Evolutionary conservation across 1,139 yeast species (phyloP).

Genomic region (Taphrina populina): DNA sequence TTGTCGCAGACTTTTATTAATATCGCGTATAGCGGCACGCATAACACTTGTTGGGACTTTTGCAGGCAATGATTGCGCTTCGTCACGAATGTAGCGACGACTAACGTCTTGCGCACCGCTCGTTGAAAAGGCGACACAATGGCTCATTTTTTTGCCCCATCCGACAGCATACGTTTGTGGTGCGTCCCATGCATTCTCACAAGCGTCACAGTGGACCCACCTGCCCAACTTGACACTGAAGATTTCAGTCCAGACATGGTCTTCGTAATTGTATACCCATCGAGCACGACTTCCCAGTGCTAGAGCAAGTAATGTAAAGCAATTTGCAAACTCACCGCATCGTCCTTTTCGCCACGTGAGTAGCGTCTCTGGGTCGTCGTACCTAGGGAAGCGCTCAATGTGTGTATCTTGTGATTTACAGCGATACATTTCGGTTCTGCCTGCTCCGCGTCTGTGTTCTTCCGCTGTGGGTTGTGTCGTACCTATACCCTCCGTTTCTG

Average conservation of each 20-base stretch:
- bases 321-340: slow-evolving; percentile 95
- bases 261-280: slow-evolving; percentile 85
- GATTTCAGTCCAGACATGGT: slow-evolving; percentile 93
- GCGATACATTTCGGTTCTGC: slow-evolving; percentile 59
- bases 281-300: slow-evolving; percentile 66
- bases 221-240: slow-evolving; percentile 59
- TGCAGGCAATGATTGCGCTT: slow-evolving; percentile 56
- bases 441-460: slow-evolving; percentile 53
- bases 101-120: slow-evolving; percentile 53
- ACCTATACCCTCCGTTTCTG: slow-evolving; percentile 47
- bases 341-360: slow-evolving; percentile 68
- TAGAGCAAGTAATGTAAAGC: slow-evolving; percentile 68
- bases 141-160: slow-evolving; percentile 94
- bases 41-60: slow-evolving; percentile 51
- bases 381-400: slow-evolving; percentile 66
- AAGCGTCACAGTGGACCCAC: slow-evolving; percentile 85
- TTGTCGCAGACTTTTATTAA: slow-evolving; percentile 50
- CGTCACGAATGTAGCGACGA: slow-evolving; percentile 59
- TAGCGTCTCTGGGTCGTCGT: slow-evolving; percentile 60
- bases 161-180: slow-evolving; percentile 75
- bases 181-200: slow-evolving; percentile 81
- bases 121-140: slow-evolving; percentile 66
- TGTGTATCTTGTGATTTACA: slow-evolving; percentile 48
- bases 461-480: slow-evolving; percentile 47
- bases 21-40: slow-evolving; percentile 45